Evolutionary conservation across 2,329 filamentous ascomycete genomes (phyloP).

Genomic region (Chaetoscypha palmicola): DNA sequence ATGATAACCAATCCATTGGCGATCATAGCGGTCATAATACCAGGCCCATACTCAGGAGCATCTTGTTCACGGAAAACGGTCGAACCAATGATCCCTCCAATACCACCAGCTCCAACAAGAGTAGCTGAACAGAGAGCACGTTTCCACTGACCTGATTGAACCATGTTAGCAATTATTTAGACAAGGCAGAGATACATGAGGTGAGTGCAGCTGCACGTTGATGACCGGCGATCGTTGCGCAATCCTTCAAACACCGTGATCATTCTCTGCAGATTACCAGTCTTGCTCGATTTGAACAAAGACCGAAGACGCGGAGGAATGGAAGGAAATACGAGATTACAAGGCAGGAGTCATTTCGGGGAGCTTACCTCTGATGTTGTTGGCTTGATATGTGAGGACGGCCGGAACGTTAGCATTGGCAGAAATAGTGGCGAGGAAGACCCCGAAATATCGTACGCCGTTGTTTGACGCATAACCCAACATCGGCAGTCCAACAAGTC

Average conservation of each 20-base stretch:
- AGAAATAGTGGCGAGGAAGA: conserved; percentile 41
- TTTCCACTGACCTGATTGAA: conserved; percentile 82
- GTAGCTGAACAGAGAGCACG: conserved; percentile 71
- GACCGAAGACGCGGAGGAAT: too few species aligned
- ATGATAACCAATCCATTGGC: conserved; percentile 25
- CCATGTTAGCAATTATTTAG: too few species aligned
- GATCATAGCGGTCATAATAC: conserved; percentile 21
- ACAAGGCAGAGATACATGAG: too few species aligned
- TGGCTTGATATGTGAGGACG: conserved; percentile 72
- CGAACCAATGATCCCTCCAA: conserved; percentile 71
- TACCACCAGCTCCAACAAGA: conserved; percentile 66
- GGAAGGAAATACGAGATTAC: conserved; percentile 30
- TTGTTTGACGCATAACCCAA: conserved; percentile 42
- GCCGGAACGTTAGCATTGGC: conserved; percentile 67
- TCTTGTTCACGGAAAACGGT: conserved; percentile 62
- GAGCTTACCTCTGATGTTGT: conserved; percentile 38
- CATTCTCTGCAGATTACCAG: too few species aligned
- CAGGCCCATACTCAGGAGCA: conserved; percentile 40
- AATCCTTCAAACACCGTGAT: too few species aligned
- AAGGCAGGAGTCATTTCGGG: conserved; percentile 43
- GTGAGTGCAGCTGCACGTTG: too few species aligned
- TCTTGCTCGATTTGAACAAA: too few species aligned
- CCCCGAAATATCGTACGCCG: conserved; percentile 47
- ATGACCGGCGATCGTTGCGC: too few species aligned
- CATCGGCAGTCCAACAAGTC: conserved; percentile 38